These are phyloP conservation scores for Polygonum maritimum DNA, from an alignment of 148 eudicot genomes.

Conservation along the genomic window DNA sequence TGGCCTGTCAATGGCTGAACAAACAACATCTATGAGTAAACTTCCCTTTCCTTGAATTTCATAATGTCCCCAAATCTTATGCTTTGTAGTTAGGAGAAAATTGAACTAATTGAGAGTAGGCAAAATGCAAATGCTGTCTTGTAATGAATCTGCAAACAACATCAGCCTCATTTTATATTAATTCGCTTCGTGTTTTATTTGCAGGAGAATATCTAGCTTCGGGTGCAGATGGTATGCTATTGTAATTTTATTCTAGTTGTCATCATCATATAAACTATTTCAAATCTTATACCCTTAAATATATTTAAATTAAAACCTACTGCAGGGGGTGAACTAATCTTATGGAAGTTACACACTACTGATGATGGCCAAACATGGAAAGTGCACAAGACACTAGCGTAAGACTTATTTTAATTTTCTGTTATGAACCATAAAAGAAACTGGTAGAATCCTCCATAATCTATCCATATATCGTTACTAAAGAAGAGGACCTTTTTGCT, in stretches of 20 bases:
- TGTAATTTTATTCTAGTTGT: background rate
- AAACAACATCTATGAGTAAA: background rate
- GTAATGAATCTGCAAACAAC: background rate
- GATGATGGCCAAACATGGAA: slow-evolving; percentile 81
- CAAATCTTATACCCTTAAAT: background rate
- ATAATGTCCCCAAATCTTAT: background rate
- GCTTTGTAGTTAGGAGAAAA: background rate
- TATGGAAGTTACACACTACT: slow-evolving; percentile 66
- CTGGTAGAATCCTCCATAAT: background rate
- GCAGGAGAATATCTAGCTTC: slow-evolving; percentile 90
- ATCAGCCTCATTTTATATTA: background rate
- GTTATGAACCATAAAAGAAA: background rate
- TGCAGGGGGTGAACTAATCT: slow-evolving; percentile 79
- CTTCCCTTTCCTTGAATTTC: background rate
- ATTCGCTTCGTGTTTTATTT: slow-evolving; percentile 10
- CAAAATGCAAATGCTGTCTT: background rate
- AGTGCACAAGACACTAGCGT: slow-evolving; percentile 79
- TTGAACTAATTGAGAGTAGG: background rate
- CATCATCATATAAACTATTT: background rate
- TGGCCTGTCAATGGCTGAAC: background rate
- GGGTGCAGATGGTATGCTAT: slow-evolving; percentile 87
- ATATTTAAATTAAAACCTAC: slow-evolving; percentile 15
- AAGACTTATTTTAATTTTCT: slow-evolving; percentile 23
- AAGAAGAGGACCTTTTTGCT: too few species aligned
- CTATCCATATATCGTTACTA: too few species aligned